Percentiles rank a stretch among this genome's conserved stretches.
These are phyloP conservation scores for Vitis hybrid DNA, from an alignment of 177 flowering plant genomes.

Conservation along the genomic window DNA sequence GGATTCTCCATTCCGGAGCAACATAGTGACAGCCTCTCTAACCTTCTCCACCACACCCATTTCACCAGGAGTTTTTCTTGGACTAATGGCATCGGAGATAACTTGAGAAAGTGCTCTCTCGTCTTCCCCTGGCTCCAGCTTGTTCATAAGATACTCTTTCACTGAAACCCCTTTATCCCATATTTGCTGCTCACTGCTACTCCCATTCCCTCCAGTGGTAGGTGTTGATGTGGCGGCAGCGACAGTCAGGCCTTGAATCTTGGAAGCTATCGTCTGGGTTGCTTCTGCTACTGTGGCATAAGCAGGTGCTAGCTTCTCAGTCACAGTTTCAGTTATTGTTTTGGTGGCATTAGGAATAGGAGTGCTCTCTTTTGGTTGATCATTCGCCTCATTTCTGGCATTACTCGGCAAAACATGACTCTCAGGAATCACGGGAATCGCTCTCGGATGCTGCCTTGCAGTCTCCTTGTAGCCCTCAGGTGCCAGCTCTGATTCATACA, in stretches of 20 bases:
- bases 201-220: too few relatives aligned
- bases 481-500: slow-evolving; percentile 79
- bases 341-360: slow-evolving; percentile 14
- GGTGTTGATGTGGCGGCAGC: neutral
- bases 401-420: slow-evolving; percentile 29
- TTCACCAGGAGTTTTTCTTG: slow-evolving; percentile 35
- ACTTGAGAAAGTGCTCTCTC: slow-evolving; percentile 57
- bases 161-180: slow-evolving; percentile 57
- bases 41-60: slow-evolving; percentile 54
- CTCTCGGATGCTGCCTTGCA: slow-evolving; percentile 48
- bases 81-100: slow-evolving; percentile 67
- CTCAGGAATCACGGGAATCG: slow-evolving; percentile 31
- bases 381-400: neutral
- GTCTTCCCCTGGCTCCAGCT: slow-evolving; percentile 62
- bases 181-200: slow-evolving; percentile 2
- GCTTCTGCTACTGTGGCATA: slow-evolving; percentile 28
- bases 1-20: slow-evolving; percentile 36
- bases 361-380: slow-evolving; percentile 6
- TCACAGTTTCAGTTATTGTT: slow-evolving; percentile 22
- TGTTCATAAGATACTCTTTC: slow-evolving; percentile 51
- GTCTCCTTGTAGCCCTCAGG: slow-evolving; percentile 43
- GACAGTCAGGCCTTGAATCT: slow-evolving; percentile 29
- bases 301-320: slow-evolving; percentile 41
- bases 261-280: slow-evolving; percentile 34
- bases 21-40: slow-evolving; percentile 55